Evolutionary conservation across 768 basidiomycete genomes (phyloP), one percentile per base, ranked within the genome.

Genomic region (Agrocybe praecox): DNA sequence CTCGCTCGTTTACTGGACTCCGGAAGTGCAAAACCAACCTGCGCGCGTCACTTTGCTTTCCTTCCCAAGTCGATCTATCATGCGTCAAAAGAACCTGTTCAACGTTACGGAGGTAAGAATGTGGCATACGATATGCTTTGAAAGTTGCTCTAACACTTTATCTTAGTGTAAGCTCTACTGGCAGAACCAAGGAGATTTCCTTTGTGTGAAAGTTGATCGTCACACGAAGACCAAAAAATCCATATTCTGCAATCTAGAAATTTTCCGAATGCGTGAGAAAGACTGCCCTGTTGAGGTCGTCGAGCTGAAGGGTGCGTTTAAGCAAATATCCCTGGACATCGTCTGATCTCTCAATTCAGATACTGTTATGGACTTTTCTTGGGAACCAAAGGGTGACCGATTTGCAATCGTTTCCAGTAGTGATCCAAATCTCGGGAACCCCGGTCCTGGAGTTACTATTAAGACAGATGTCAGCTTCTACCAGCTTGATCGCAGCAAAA

Each of bases 151-250:
- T 19, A 14, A 34, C 29, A 26, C 56, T 21, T 40, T 22, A 22
- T 55, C 29, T 43, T 63, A 98, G 96, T 98, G 96, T 72, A 97
- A 97, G 76, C 83, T 99, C 43, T 89, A 90, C 73, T 99, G 94
- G 95, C 97, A 99, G 77, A 96, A 95, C 67, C 92, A 95, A 69
- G 97, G 96, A 33, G 95, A 98, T 72, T 98, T 93, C 78, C 85
- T 99, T 15, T 98, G 97, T 67, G 96, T 98, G 72, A 98, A 97
- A 76, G 97, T 99, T 53, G 97, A 98, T 76, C 90, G 96, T 49
- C 95, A 97, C 71, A 96, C 95, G 22, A 98, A 98, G 77, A 96
- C 96, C 5, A 97, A 96, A 76, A 98, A 98, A 76, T 95, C 95
- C 4, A 94, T 92, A 26, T 98, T 94, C 78, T 96, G 96, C 74